Base-by-base conservation (phyloP, 2,329 filamentous ascomycete genomes). In the Tolypocladium ovalisporum region DNA sequence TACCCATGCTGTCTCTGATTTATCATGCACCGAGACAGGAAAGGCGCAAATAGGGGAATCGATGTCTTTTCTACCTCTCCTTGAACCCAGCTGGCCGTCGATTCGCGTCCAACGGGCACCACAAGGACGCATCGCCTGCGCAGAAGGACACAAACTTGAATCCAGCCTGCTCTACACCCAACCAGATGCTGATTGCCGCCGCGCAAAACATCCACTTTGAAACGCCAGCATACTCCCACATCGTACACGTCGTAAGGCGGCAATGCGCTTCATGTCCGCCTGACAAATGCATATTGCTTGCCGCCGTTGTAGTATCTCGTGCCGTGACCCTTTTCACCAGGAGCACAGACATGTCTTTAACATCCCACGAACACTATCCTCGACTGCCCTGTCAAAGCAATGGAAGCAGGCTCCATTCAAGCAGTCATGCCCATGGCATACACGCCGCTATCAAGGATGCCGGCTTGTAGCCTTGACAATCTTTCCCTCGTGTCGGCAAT, bases 401-500 rank as follows among this genome's bases (percentile, higher is more conserved):
- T 12, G 17, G 27, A 42, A 19, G n/a, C 19, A 39, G 37, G 17
- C 24, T n/a, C 52, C 27, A n/a, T 34, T 65, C 57, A 73, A 40
- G 63, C 65, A n/a, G 65, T 59, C 62, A 71, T 67, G 44, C 70
- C 64, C 62, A 68, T 63, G 15, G 65, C 63, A 57, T 73, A 73
- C 13, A 71, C 62, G 10, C 71, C 71, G 49, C 65, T 70, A 55
- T 74, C 70, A 34, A 74, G 56, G n/a, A 75, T 71, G 9, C 73
- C 72, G 17, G 72, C 72, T 59, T 76, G 73, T 40, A 76, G 63
- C 44, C 72, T 68, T 39, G 73, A 74, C 57, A 76, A 55, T 40
- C 71, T 66, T 65, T 76, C 73, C 42, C 73, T 68, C 15, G 73
- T 75, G 56, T 76, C 73, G 15, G 73, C 73, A 62, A 76, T 75